These are phyloP conservation scores for Schizophyllum commune DNA, from an alignment of 1,284 basidiomycete genomes.

Conservation along the genomic window DNA sequence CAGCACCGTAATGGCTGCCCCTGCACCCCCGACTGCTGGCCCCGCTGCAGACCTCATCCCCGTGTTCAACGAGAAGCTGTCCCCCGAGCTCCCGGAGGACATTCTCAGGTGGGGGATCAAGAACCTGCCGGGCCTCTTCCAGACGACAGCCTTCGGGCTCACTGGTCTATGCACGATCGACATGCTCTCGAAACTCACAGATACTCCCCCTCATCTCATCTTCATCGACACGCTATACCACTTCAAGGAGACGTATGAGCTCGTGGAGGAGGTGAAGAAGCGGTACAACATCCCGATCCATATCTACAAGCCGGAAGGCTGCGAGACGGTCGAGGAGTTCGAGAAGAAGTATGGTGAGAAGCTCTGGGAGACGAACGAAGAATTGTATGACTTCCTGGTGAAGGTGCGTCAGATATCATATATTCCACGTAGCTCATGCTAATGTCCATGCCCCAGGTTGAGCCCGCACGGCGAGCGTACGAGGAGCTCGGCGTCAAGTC, in stretches of 20 bases:
- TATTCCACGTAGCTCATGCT: conserved; percentile 1
- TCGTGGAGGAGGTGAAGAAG: conserved; percentile 74
- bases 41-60: conserved; percentile 56
- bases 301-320: conserved; percentile 76
- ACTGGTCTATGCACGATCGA: conserved; percentile 88
- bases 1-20: not conserved
- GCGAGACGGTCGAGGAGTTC: conserved; percentile 67
- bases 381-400: conserved; percentile 86
- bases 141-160: conserved; percentile 91
- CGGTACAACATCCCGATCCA: conserved; percentile 72
- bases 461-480: conserved; percentile 89
- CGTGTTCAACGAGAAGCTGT: conserved; percentile 68
- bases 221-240: conserved; percentile 97
- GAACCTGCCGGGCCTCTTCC: conserved; percentile 73
- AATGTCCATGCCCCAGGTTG: conserved; percentile 50
- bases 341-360: conserved; percentile 76
- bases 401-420: conserved; percentile 50
- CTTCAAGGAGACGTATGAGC: conserved; percentile 87
- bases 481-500: conserved; percentile 73
- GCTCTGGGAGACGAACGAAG: conserved; percentile 88
- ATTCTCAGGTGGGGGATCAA: conserved; percentile 80
- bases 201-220: conserved; percentile 65
- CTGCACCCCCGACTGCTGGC: conserved; percentile 44
- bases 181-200: conserved; percentile 81
- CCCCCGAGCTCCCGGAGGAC: conserved; percentile 65